These are phyloP conservation scores for Helichrysum umbraculigerum DNA, from an alignment of 129 eudicot species.

Conservation along the genomic window DNA sequence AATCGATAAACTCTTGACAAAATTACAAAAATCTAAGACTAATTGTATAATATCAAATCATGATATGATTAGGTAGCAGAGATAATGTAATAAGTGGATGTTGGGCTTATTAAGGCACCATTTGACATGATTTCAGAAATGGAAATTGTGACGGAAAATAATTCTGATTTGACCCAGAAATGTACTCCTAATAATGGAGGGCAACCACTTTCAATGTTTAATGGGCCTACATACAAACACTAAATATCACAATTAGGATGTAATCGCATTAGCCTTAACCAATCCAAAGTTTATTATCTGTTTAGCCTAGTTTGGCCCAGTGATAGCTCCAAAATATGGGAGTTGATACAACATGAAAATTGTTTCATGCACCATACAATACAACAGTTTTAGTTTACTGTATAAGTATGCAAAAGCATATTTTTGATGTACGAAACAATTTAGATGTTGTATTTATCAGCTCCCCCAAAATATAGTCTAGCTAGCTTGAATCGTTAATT, in stretches of 20 bases:
- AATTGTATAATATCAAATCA: neutral
- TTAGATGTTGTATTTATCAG: too few relatives aligned
- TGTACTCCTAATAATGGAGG: slow-evolving; percentile 17
- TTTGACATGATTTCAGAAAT: slow-evolving; percentile 19
- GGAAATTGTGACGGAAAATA: slow-evolving; percentile 13
- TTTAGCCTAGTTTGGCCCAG: slow-evolving; percentile 19
- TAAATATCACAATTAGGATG: neutral
- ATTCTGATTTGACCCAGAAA: slow-evolving; percentile 19
- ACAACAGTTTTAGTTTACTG: too few relatives aligned
- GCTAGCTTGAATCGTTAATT: neutral
- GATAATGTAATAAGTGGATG: slow-evolving; percentile 15
- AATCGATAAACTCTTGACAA: too few relatives aligned
- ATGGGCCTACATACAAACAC: slow-evolving; percentile 26
- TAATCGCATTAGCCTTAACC: neutral
- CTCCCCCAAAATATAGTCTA: neutral
- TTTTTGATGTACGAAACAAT: too few relatives aligned
- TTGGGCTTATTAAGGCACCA: slow-evolving; percentile 25
- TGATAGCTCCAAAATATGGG: neutral
- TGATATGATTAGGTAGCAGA: neutral
- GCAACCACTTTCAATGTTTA: slow-evolving; percentile 21
- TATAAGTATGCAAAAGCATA: too few relatives aligned
- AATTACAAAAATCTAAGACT: too few relatives aligned
- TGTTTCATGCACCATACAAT: too few relatives aligned
- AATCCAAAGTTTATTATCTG: neutral
- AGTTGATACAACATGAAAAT: too few relatives aligned